These are phyloP conservation scores for Achaetomiella virescens DNA, from an alignment of 495 filamentous ascomycete species.

Conservation along the genomic window DNA sequence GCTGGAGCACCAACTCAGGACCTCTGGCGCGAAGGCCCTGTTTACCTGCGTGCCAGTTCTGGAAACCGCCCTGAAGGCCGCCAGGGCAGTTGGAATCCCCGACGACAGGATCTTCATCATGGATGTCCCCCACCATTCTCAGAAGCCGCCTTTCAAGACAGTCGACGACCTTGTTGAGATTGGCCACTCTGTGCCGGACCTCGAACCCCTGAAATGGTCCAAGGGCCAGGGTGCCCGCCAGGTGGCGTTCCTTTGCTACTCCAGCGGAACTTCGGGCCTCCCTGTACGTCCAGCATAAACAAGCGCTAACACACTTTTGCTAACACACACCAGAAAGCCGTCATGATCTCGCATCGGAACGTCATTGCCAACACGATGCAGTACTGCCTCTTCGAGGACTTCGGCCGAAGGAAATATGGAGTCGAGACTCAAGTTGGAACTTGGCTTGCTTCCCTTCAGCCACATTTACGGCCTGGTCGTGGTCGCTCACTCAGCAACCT, in stretches of 20 bases:
- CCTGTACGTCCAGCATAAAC: constrained; percentile 48
- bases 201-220: constrained; percentile 63
- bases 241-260: constrained; percentile 82
- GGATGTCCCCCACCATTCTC: constrained; percentile 54
- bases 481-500: constrained; percentile 60
- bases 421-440: constrained; percentile 51
- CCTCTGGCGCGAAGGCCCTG: constrained; percentile 66
- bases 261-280: constrained; percentile 79
- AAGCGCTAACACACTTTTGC: background rate
- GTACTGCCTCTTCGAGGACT: constrained; percentile 50
- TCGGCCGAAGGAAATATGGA: constrained; percentile 31
- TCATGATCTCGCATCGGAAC: constrained; percentile 87
- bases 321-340: constrained; percentile 68
- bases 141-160: constrained; percentile 57
- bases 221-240: constrained; percentile 70
- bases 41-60: constrained; percentile 78
- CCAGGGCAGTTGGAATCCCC: constrained; percentile 60
- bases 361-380: constrained; percentile 81
- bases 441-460: constrained; percentile 75
- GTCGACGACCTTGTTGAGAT: constrained; percentile 61
- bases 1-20: constrained; percentile 70
- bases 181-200: constrained; percentile 53
- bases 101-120: constrained; percentile 69
- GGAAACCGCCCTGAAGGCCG: constrained; percentile 61
- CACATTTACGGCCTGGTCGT: constrained; percentile 86